Conservation (phyloP, 805 yeast genomes). For the Saturnispora mendoncae region DNA sequence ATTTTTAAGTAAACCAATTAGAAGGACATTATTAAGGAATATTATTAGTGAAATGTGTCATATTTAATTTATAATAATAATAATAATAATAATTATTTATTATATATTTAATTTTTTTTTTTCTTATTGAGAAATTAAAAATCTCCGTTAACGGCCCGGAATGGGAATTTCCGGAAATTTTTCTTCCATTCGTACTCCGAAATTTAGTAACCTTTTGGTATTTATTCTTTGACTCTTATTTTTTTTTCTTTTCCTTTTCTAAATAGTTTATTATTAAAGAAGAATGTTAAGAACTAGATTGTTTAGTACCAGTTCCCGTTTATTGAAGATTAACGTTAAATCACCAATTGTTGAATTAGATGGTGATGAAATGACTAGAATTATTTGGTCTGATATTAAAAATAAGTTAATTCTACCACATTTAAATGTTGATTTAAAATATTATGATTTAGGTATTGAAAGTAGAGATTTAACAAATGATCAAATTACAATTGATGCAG, state of each 20-base stretch:
- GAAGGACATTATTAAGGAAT: slow-evolving; percentile 57
- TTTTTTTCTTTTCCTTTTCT: no score
- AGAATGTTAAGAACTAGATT: slow-evolving; percentile 13
- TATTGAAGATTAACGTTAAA: slow-evolving; percentile 56
- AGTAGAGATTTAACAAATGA: slow-evolving; percentile 65
- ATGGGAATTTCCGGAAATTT: no score
- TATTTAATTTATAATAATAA: no score
- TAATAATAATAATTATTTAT: no score
- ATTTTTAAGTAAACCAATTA: slow-evolving; percentile 80
- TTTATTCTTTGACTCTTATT: no score
- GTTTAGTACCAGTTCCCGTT: slow-evolving; percentile 22
- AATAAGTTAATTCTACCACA: slow-evolving; percentile 59
- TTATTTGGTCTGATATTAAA: slow-evolving; percentile 72
- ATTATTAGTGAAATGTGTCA: slow-evolving; percentile 31
- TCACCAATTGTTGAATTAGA: slow-evolving; percentile 72
- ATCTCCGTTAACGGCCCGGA: slow-evolving; percentile 1
- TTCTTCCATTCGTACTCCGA: no score
- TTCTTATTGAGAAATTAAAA: no score
- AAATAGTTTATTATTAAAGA: no score
- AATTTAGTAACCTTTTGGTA: no score
- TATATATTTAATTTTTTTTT: background rate
- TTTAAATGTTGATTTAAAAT: slow-evolving; percentile 63
- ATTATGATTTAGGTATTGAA: slow-evolving; percentile 64
- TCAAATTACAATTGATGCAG: slow-evolving; percentile 69
- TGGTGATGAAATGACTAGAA: slow-evolving; percentile 84